These are phyloP conservation scores for Saccharomyces hybrid DNA, from an alignment of 1,139 yeast species.

Conservation along the genomic window DNA sequence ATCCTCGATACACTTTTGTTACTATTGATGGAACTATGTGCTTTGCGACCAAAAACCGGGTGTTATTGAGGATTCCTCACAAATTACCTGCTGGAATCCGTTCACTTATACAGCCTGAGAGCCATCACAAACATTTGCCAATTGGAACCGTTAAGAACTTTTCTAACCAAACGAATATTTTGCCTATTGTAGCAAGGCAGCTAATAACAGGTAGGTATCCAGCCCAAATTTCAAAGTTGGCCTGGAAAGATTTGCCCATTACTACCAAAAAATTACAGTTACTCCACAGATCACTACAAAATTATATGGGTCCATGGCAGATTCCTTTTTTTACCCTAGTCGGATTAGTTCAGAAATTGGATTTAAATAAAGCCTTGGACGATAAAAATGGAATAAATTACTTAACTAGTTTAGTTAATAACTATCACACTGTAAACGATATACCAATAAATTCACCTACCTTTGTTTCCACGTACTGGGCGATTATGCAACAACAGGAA, in stretches of 20 bases:
- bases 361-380: slow-evolving; percentile 15
- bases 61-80: slow-evolving; percentile 48
- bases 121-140: slow-evolving; percentile 18
- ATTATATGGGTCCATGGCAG: slow-evolving; percentile 41
- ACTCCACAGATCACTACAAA: slow-evolving; percentile 49
- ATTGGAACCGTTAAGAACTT: slow-evolving; percentile 31
- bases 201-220: slow-evolving; percentile 25
- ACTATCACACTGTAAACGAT: neutral
- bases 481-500: slow-evolving; percentile 24
- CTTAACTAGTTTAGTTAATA: slow-evolving; percentile 5
- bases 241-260: slow-evolving; percentile 35
- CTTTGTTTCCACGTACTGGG: slow-evolving; percentile 27
- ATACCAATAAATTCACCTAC: slow-evolving; percentile 13
- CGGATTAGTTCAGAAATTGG: slow-evolving; percentile 31
- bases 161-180: slow-evolving; percentile 18
- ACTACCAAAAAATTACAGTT: slow-evolving; percentile 41
- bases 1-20: slow-evolving; percentile 48
- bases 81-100: slow-evolving; percentile 9
- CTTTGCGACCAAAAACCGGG: slow-evolving; percentile 41
- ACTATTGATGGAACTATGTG: slow-evolving; percentile 50
- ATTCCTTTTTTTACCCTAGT: slow-evolving; percentile 46
- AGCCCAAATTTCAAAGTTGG: slow-evolving; percentile 23
- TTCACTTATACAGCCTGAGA: slow-evolving; percentile 28
- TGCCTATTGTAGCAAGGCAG: slow-evolving; percentile 26
- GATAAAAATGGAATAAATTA: slow-evolving; percentile 5